Evolutionary conservation across 257 asterid species (phyloP), one percentile per base, ranked within the genome.

Genomic region (Euphrasia confusa): DNA sequence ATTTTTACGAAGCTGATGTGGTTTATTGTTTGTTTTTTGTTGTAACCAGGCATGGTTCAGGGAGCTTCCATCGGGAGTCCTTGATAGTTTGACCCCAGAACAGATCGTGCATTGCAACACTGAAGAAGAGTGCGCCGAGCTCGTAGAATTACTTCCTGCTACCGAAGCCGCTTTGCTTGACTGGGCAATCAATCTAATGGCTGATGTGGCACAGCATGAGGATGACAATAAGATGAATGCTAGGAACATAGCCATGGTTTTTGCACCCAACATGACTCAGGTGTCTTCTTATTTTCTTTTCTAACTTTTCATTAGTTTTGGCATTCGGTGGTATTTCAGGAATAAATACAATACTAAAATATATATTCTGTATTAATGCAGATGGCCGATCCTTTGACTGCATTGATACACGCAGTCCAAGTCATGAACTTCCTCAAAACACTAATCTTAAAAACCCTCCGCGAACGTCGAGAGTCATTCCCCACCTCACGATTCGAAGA

Each of bases 231-330:
- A 86, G 83, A 86, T 89, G 97, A 89, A 86, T 37, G 80, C 89
- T 1, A 73, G 97, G 67, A 89, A 86, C 84, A 82, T 89, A 17
- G 95, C 97, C 7, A 84, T 89, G 97, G 95, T 89, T 4, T 86
- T 89, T 74, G 97, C 97, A 30, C 97, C 97, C 54, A 89, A 86
- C 76, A 89, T 89, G 97, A 86, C 95, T 70, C 81, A 86, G 95
- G 95, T 88, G 37, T 64, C 6, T 26, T 2, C 48, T 64, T 11
- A 6, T 33, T 39, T 58, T 12, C n/a, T 33, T 39, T 58, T 12
- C 18, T n/a, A 49, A 42, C 6, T 21, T 18, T 54, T 58, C 5
- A 13, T 2, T 11, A 42, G 10, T 26, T 64, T 11, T 2, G 4
- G 14, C 49, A 13, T 44, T 44, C 4, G 13, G n/a, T 9, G 48